These are phyloP conservation scores for Berberis thunbergii DNA, from an alignment of 164 flowering plant genomes.

Conservation along the genomic window DNA sequence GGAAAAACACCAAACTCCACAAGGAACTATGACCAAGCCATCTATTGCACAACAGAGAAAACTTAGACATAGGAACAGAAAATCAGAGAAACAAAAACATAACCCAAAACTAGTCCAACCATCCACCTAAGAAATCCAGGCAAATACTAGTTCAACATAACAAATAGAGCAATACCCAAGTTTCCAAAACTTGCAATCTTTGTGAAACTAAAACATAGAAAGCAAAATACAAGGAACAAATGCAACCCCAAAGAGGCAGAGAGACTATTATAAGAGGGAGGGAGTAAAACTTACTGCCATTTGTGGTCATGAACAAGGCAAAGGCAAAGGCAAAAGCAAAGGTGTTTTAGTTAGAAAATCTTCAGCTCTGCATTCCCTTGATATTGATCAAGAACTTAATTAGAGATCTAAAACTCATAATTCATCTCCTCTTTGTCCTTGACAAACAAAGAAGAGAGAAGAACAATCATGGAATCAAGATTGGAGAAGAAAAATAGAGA, in stretches of 20 bases:
- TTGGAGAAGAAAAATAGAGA: not conserved
- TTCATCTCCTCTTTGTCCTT: not conserved
- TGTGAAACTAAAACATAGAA: too few species aligned
- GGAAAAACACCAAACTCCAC: too few species aligned
- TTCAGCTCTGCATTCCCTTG: too few species aligned
- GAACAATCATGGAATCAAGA: not conserved
- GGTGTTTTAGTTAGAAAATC: too few species aligned
- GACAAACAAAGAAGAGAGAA: not conserved
- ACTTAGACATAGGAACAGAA: too few species aligned
- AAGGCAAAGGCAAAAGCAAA: not conserved
- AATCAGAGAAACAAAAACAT: not conserved
- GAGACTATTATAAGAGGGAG: not conserved
- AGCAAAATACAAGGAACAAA: not conserved
- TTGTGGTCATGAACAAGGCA: not conserved
- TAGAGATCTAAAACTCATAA: not conserved
- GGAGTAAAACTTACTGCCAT: not conserved
- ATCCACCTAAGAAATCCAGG: not conserved
- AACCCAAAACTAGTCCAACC: not conserved
- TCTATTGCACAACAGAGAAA: too few species aligned
- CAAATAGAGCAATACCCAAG: not conserved
- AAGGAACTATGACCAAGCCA: too few species aligned
- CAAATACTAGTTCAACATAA: not conserved
- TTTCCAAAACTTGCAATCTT: not conserved
- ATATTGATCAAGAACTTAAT: too few species aligned
- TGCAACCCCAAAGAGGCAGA: not conserved